Base-by-base conservation (phyloP, 2,329 filamentous ascomycete genomes). In the Lecanoromycetidae sp. region DNA sequence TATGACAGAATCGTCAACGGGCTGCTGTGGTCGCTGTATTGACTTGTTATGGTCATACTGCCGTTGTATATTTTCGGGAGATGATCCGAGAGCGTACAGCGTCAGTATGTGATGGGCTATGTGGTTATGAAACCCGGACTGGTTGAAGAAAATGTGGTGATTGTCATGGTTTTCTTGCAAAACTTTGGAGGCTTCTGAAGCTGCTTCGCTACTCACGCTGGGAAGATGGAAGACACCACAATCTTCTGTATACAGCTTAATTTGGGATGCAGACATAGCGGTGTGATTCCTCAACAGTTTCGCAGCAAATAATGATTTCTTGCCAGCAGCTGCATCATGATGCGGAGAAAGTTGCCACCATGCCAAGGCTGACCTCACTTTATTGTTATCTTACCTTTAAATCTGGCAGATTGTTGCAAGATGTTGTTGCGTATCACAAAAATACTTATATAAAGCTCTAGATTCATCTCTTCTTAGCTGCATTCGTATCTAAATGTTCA, bases 71-170 rank as follows among this genome's bases (percentile, higher is more conserved):
- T 75, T 61, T 0, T 70, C 60, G 0, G 79, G 61, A 0, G 72
- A 65, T 6, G 84, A 86, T 1, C 82, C 81, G 1, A 91, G 77
- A 27, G 83, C 82, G 61, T 82, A 94, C 25, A 91, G 68, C 13
- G 80, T 79, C 9, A 94, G 73, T 4, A 93, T 65, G 29, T 87
- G 80, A 56, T 94, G 87, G 3, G 72, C 73, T 51, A 91, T 85
- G 58, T 94, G 87, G 61, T 94, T 85, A 58, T 95, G 88, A 53
- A 83, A 93, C 0, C 82, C 82, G 1, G 63, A 58, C 0, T 72
- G 51, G 52, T 91, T 93, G 71, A 87, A 94, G 66, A 82, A 93
- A 49, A 87, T 81, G 59, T 94, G 84, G 56, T 87, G 77, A 27
- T 65, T 66, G 23, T 74, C 75, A 54, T 91, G 73, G 58, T 94